Percentiles rank a stretch among this genome's conserved stretches.
These are phyloP conservation scores for Tylopilus plumbeoviolaceoides DNA, from an alignment of 768 basidiomycete species.

Conservation along the genomic window DNA sequence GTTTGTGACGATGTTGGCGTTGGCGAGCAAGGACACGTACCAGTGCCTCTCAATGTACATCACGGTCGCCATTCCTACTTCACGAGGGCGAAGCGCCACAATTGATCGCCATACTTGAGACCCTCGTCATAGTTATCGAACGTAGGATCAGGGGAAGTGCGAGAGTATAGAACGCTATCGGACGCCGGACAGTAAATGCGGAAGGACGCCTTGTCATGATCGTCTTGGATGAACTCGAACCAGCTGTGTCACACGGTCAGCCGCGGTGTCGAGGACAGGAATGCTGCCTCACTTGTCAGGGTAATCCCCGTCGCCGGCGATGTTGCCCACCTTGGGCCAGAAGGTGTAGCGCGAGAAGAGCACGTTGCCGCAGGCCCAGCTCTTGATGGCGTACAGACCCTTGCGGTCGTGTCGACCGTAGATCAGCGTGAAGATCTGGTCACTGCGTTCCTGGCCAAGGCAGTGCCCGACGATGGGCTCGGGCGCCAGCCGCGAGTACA, in stretches of 20 bases:
- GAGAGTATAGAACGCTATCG: background rate
- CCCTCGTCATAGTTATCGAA: background rate
- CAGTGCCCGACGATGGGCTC: background rate
- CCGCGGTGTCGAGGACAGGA: too few species aligned
- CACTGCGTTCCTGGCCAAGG: background rate
- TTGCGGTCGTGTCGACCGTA: background rate
- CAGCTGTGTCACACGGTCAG: background rate
- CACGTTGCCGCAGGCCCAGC: conserved; percentile 4
- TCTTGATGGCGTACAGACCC: conserved; percentile 5
- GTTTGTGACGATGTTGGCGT: background rate
- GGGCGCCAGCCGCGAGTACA: background rate
- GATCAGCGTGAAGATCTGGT: conserved; percentile 5
- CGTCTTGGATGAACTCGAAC: conserved; percentile 1
- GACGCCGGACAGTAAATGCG: background rate
- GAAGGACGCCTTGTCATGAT: background rate
- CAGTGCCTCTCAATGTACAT: background rate
- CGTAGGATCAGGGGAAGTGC: background rate
- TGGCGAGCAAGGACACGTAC: background rate
- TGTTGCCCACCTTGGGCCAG: background rate
- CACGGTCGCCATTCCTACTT: background rate
- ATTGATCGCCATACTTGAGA: background rate
- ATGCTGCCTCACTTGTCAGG: background rate
- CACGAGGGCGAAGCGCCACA: conserved; percentile 3
- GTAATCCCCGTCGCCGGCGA: background rate
- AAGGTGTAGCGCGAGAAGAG: background rate